Evolutionary conservation across 345 rosid species (phyloP).

Genomic region (Jatropha curcas): DNA sequence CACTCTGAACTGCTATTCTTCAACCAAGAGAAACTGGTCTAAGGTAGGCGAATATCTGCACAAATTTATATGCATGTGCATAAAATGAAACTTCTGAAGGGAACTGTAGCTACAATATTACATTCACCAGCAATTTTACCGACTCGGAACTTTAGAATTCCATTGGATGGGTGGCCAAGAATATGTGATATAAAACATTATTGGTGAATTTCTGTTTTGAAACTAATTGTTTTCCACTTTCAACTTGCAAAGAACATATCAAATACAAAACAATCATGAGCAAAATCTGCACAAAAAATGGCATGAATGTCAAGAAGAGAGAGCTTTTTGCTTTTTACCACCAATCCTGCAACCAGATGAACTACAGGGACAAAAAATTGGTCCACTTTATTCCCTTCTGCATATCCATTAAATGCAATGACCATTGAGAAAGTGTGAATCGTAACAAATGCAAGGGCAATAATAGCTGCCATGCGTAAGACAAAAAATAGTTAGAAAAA

Average conservation of each 20-base stretch:
- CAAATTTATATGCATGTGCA: neutral
- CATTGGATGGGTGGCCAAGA: neutral
- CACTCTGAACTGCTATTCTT: neutral
- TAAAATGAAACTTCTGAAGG: neutral
- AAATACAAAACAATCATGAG: neutral
- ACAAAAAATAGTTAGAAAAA: slow-evolving; percentile 16
- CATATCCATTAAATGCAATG: slow-evolving; percentile 86
- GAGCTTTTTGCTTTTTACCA: slow-evolving; percentile 49
- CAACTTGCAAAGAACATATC: neutral
- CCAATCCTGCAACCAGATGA: slow-evolving; percentile 83
- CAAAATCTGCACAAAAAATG: neutral
- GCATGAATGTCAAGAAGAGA: neutral
- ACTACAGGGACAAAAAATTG: slow-evolving; percentile 74
- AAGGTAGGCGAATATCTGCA: neutral
- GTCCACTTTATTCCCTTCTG: slow-evolving; percentile 82
- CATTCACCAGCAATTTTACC: neutral
- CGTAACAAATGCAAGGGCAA: slow-evolving; percentile 86
- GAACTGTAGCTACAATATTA: neutral
- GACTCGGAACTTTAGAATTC: neutral
- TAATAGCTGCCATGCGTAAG: slow-evolving; percentile 60
- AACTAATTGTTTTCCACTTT: neutral
- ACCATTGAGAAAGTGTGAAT: slow-evolving; percentile 98
- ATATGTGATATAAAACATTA: neutral
- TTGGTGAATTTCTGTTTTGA: neutral
- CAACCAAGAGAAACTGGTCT: neutral